phyloP scores from a whole-genome alignment of 1,139 yeast genomes.

The Maudiozyma humilis region DNA sequence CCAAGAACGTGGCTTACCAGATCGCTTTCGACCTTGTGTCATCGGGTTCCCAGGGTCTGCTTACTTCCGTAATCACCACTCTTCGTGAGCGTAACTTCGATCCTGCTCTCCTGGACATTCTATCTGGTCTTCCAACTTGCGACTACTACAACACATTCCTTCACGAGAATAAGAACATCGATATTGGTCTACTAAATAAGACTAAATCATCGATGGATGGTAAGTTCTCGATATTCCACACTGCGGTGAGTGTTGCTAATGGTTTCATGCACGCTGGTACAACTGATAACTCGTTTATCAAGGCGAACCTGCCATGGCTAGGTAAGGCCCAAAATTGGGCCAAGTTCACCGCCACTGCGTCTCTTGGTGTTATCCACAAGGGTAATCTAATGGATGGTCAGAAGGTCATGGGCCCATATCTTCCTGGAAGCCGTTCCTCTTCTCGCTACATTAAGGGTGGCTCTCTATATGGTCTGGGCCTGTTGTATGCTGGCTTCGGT shows the following conservation, averaged over 20 bases:
- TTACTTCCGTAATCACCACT: conserved; percentile 49
- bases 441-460: conserved; percentile 94
- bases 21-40: conserved; percentile 91
- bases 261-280: conserved; percentile 97
- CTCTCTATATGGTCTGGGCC: conserved; percentile 84
- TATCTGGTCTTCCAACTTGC: conserved; percentile 91
- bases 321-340: conserved; percentile 98
- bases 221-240: conserved; percentile 86
- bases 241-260: conserved; percentile 90
- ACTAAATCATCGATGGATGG: conserved; percentile 82
- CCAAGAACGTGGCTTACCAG: conserved; percentile 61
- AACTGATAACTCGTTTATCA: conserved; percentile 85
- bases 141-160: conserved; percentile 86
- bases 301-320: conserved; percentile 89
- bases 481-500: conserved; percentile 87
- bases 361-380: conserved; percentile 92
- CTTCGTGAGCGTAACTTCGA: conserved; percentile 41
- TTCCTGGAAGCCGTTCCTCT: conserved; percentile 68
- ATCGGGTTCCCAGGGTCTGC: conserved; percentile 86
- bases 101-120: conserved; percentile 53
- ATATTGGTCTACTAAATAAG: conserved; percentile 69
- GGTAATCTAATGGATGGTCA: conserved; percentile 91
- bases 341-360: conserved; percentile 95
- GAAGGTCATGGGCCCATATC: conserved; percentile 78
- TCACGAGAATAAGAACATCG: conserved; percentile 81